phyloP scores from a whole-genome alignment of 2,329 filamentous ascomycete species.

The Bipolaris oryzae region DNA sequence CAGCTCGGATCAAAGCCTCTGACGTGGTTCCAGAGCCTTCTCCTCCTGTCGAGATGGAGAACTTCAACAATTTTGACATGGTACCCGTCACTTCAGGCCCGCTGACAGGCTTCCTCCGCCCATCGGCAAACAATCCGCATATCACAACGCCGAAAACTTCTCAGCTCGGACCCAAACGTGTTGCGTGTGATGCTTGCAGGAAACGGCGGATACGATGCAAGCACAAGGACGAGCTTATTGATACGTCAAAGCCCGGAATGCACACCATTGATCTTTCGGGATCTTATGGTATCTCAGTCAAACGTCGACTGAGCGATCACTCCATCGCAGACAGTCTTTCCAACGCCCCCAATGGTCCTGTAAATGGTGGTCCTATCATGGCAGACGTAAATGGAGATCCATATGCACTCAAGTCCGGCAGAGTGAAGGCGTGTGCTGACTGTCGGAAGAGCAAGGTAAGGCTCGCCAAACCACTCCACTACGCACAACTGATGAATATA shows the following conservation, averaged over 20 bases:
- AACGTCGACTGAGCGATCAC: slow-evolving; percentile 42
- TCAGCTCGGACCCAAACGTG: slow-evolving; percentile 64
- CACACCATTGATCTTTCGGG: slow-evolving; percentile 41
- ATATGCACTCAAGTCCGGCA: slow-evolving; percentile 60
- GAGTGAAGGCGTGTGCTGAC: slow-evolving; percentile 69
- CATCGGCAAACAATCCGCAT: slow-evolving; percentile 45
- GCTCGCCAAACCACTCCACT: slow-evolving; percentile 7
- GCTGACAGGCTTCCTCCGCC: slow-evolving; percentile 45
- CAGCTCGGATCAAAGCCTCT: slow-evolving; percentile 48
- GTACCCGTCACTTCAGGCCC: slow-evolving; percentile 26
- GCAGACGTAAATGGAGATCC: slow-evolving; percentile 45
- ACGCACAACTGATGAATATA: slow-evolving; percentile 42
- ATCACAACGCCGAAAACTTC: slow-evolving; percentile 61
- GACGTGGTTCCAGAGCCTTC: slow-evolving; percentile 23
- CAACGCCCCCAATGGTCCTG: slow-evolving; percentile 24
- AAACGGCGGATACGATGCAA: slow-evolving; percentile 67
- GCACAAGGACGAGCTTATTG: slow-evolving; percentile 62
- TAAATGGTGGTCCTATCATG: slow-evolving; percentile 42
- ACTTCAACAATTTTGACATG: slow-evolving; percentile 18
- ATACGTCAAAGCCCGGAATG: slow-evolving; percentile 39
- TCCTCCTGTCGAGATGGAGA: slow-evolving; percentile 21
- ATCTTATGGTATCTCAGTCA: slow-evolving; percentile 42
- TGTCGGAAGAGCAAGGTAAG: slow-evolving; percentile 71
- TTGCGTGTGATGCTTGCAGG: slow-evolving; percentile 67
- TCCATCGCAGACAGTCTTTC: slow-evolving; percentile 28